phyloP scores from a whole-genome alignment of 2,329 filamentous ascomycete species.

The Tolypocladium endophyticum region DNA sequence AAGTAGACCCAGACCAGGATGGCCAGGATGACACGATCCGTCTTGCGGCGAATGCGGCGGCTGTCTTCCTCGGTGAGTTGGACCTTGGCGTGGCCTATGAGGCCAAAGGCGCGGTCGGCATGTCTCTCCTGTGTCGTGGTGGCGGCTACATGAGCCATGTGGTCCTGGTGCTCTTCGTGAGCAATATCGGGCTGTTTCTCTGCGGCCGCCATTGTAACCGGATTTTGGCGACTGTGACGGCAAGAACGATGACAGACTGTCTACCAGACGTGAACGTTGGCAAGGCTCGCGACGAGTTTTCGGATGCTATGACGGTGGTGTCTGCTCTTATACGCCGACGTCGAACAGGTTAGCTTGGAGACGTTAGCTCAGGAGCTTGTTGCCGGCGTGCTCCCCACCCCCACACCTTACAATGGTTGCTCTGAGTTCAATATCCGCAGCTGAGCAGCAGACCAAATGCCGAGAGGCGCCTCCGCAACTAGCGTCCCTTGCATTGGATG shows the following conservation, averaged over 20 bases:
- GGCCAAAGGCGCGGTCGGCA: slow-evolving; percentile 1
- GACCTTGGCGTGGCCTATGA: slow-evolving; percentile 2
- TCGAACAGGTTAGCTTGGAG: not conserved
- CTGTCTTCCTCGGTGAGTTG: slow-evolving; percentile 11
- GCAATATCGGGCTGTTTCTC: slow-evolving; percentile 3
- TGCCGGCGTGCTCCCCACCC: not conserved
- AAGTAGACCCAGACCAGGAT: slow-evolving; percentile 50
- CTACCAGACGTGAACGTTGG: not conserved
- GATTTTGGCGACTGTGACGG: not conserved
- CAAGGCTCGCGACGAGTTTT: not conserved
- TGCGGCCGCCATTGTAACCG: not conserved
- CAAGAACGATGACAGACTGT: not conserved
- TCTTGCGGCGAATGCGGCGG: slow-evolving; percentile 45
- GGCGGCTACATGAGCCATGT: not conserved
- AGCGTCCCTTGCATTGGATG: not conserved
- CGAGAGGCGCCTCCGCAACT: not conserved
- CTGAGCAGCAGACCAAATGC: not conserved
- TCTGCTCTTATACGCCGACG: not conserved
- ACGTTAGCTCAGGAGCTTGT: not conserved
- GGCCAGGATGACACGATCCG: slow-evolving; percentile 45
- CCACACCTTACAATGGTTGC: not conserved
- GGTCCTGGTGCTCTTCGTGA: slow-evolving; percentile 5
- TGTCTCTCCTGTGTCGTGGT: not conserved
- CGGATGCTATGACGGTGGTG: not conserved
- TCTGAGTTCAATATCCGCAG: not conserved